Evolutionary conservation across 1,139 yeast species (phyloP).

Genomic region (Blastobotrys raffinosifermentans): DNA sequence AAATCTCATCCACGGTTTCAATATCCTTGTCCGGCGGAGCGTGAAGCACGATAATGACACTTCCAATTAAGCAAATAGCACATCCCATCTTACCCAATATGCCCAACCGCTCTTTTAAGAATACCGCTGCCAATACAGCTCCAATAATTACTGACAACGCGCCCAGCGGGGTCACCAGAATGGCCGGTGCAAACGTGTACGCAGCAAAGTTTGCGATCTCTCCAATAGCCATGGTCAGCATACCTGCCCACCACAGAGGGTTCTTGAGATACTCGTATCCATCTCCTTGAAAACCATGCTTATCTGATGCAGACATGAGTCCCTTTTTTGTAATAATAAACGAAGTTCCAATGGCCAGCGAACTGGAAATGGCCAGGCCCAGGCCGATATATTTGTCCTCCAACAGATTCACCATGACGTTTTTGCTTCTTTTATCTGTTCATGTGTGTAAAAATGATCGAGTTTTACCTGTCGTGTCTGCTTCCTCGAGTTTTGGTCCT

Average conservation of each 20-base stretch:
- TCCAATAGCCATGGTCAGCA: slow-evolving; percentile 85
- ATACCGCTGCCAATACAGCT: slow-evolving; percentile 81
- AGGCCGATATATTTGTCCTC: slow-evolving; percentile 88
- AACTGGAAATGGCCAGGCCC: slow-evolving; percentile 80
- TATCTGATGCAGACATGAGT: slow-evolving; percentile 61
- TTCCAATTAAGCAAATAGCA: slow-evolving; percentile 83
- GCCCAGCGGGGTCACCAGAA: slow-evolving; percentile 85
- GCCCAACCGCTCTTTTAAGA: slow-evolving; percentile 81
- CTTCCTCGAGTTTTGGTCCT: neutral
- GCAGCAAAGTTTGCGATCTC: slow-evolving; percentile 94
- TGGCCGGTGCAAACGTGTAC: slow-evolving; percentile 92
- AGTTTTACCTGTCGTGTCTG: neutral
- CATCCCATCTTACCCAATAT: slow-evolving; percentile 91
- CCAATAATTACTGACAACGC: slow-evolving; percentile 84
- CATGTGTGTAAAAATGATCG: neutral
- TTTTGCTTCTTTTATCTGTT: neutral
- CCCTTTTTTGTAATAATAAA: slow-evolving; percentile 89
- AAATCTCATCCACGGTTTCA: slow-evolving; percentile 80
- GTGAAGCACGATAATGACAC: slow-evolving; percentile 83
- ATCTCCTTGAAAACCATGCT: slow-evolving; percentile 50
- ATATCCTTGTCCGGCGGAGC: slow-evolving; percentile 94
- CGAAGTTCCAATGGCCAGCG: slow-evolving; percentile 85
- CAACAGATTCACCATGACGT: slow-evolving; percentile 15
- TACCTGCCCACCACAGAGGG: slow-evolving; percentile 96
- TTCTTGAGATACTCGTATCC: slow-evolving; percentile 70